Base-by-base conservation (phyloP, 1,139 yeast genomes). In the Arxiozyma telluris region DNA sequence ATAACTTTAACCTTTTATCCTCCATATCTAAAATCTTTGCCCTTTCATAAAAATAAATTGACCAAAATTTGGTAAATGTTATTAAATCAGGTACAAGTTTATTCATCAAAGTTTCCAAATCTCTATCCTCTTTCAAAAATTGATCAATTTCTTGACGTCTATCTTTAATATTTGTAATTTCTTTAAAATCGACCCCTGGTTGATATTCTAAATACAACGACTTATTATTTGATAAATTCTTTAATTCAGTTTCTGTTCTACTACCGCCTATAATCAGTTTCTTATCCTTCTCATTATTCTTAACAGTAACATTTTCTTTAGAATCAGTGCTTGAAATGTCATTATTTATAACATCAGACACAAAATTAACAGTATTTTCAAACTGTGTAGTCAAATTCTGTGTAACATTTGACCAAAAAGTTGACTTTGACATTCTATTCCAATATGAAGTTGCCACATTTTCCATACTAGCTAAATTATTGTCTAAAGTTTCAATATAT, bases 51-150 rank as follows among this genome's bases (percentile, higher is more conserved):
- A 81, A 87, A 70, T 88, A 91, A 49, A 84, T 76, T 49, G 74
- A 72, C 98, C 98, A 91, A 67, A 91, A 91, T 48, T 74, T 73
- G 38, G 76, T 73, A 60, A 82, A 85, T 0, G 81, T 63, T 18
- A 88, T 72, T 58, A 77, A 69, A 1, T 76, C 79, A 0, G 95
- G 95, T 1, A 88, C 96, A 15, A 90, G 66, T 21, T 74, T 73
- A 54, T 82, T 81, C 82, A 82, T 82, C 49, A 87, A 70, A 44
- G 73, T 72, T 39, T 77, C 73, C 58, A 90, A 76, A 20, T 83
- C 78, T 20, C 81, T 77, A 59, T 82, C 79, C 55, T 73, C 67
- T 42, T 73, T 67, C 53, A 87, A 71, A 38, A 81, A 73, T 0
- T 61, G 65, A 2, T 82, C 65, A 51, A 85, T 83, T 49, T 76